Base-by-base conservation (phyloP, 1,284 basidiomycete species). In the Fomitopsis palustris region DNA sequence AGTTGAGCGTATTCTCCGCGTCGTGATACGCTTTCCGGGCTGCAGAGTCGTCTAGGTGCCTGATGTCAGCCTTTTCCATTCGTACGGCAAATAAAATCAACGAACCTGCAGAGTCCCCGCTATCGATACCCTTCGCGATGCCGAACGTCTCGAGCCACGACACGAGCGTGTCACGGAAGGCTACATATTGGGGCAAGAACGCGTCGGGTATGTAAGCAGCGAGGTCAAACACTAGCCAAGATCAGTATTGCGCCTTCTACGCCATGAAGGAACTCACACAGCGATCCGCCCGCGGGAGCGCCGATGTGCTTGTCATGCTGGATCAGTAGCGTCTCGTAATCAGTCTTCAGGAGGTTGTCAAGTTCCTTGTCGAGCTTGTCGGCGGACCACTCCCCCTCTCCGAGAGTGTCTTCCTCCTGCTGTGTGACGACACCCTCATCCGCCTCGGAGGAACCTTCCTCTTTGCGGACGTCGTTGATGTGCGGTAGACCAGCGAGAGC, bases 181-280 rank as follows among this genome's bases (percentile, higher is more conserved):
- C 77, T 64, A 95, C 86, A 74, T 92, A 98, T 60, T 84, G 80
- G 0, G 93, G 91, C 45, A 91, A 73, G 14, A 95, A 65, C 2
- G 84, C 78, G 60, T 97, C 95, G 3, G 96, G 97, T 38, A 99
- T 80, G 75, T 98, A 98, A 29, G 90, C 84, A 51, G 88, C 81
- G 31, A 96, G 68, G 60, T 93, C 84, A 75, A 91, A 93, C 51
- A 96, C 94, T 95, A 70, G 38, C 52, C 29, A 62, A 56, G 61
- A 58, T 62, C 56, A 53, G 56, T 12, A 29, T 35, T 29, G 43
- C n/a, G 23, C 21, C 45, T 35, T 21, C n/a, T 5, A 19, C 19
- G 14, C 1, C 53, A 35, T 16, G n/a, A 39, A 19, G 43, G 1
- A 55, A 81, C 87, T 75, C 67, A 91, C 87, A 70, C 55, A 84